Evolutionary conservation across 2,329 filamentous ascomycete species (phyloP).

Genomic region (Fragosphaeria purpurea): DNA sequence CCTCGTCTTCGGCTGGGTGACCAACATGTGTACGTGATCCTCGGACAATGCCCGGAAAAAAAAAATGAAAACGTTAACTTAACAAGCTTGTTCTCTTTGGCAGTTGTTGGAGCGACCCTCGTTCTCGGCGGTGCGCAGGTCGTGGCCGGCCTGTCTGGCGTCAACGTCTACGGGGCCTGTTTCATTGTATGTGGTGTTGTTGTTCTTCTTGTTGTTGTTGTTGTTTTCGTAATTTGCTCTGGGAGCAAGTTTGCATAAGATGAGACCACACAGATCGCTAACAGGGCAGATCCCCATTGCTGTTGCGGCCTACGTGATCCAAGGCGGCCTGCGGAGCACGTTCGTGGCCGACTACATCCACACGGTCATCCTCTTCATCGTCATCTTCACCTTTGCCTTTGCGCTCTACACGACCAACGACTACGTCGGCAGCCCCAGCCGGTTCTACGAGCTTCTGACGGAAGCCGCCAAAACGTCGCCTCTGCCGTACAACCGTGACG

Average conservation of each 20-base stretch:
- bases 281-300: slow-evolving; percentile 22
- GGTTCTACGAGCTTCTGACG: slow-evolving; percentile 27
- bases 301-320: slow-evolving; percentile 29
- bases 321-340: slow-evolving; percentile 28
- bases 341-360: slow-evolving; percentile 33
- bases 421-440: slow-evolving; percentile 21
- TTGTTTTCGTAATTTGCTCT: too few species aligned
- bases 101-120: slow-evolving; percentile 27
- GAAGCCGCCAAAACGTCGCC: slow-evolving; percentile 22
- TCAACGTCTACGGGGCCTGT: slow-evolving; percentile 30
- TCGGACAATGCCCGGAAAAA: too few species aligned
- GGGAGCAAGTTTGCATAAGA: too few species aligned
- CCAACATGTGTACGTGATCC: slow-evolving; percentile 22
- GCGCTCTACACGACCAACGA: slow-evolving; percentile 19
- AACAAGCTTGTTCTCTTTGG: neutral
- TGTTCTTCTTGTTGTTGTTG: too few species aligned
- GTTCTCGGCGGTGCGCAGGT: slow-evolving; percentile 29
- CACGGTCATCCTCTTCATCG: slow-evolving; percentile 28
- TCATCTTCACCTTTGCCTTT: slow-evolving; percentile 29
- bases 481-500: slow-evolving; percentile 22
- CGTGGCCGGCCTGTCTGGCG: slow-evolving; percentile 27
- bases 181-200: slow-evolving; percentile 19
- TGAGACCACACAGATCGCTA: too few species aligned
- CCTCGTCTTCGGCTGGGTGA: slow-evolving; percentile 28
- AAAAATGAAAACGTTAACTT: too few species aligned